phyloP scores from a whole-genome alignment of 164 flowering plant genomes.

The Tinospora cordifolia region DNA sequence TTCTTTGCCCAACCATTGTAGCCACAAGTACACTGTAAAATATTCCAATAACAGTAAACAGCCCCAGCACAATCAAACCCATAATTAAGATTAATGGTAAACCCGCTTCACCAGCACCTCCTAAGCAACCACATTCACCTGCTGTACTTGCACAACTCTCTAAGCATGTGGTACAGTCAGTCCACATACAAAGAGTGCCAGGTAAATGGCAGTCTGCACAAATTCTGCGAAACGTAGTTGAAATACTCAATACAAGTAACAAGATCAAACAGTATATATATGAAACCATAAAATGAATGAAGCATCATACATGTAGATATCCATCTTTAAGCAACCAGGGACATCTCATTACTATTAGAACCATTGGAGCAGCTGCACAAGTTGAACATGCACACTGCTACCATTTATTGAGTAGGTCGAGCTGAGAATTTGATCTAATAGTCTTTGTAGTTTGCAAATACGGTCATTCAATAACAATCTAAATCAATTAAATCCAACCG shows the following conservation, averaged over 20 bases:
- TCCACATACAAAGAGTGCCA: slow-evolving; percentile 96
- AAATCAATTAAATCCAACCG: too few relatives aligned
- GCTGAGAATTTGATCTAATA: too few relatives aligned
- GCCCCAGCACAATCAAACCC: slow-evolving; percentile 79
- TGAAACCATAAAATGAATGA: background rate
- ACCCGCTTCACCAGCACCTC: slow-evolving; percentile 99
- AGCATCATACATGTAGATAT: background rate
- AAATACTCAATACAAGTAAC: background rate
- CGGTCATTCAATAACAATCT: too few relatives aligned
- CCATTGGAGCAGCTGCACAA: too few relatives aligned
- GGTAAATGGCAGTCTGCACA: slow-evolving; percentile 99
- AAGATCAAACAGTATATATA: background rate
- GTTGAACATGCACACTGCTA: too few relatives aligned
- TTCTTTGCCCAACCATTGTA: slow-evolving; percentile 97
- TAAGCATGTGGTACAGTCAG: slow-evolving; percentile 88
- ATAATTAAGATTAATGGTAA: slow-evolving; percentile 70
- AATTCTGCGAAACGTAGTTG: slow-evolving; percentile 41
- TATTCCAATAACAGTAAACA: slow-evolving; percentile 90
- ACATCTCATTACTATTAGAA: too few relatives aligned
- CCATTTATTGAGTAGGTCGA: too few relatives aligned
- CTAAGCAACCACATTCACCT: slow-evolving; percentile 90
- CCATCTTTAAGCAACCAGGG: too few relatives aligned
- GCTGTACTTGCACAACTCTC: slow-evolving; percentile 80
- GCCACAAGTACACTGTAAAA: slow-evolving; percentile 97
- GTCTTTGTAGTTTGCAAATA: too few relatives aligned